A percentile compares a stretch with the other conserved stretches of the same genome.
phyloP scores from a whole-genome alignment of 345 rosid species.

The Sisymbrium altissimum region DNA sequence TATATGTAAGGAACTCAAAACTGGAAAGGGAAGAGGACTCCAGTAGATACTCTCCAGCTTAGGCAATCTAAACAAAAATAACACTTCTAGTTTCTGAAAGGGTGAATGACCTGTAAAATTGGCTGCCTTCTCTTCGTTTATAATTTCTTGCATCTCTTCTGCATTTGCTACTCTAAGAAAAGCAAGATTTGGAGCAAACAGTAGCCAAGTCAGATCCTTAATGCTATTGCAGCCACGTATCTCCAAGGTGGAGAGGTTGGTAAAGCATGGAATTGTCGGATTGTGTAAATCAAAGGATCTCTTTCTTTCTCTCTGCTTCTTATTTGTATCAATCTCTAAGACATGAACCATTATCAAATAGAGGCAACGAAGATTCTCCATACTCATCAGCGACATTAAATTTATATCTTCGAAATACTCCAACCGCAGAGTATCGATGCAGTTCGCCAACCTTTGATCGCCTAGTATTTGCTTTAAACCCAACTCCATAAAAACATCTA shows the following conservation, averaged over 20 bases:
- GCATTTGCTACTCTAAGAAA: rapidly evolving
- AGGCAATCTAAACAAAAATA: rapidly evolving
- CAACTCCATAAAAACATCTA: not conserved
- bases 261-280: not conserved
- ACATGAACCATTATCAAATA: not conserved
- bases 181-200: not conserved
- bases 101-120: not conserved
- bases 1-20: not conserved
- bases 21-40: not conserved
- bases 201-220: slow-evolving; percentile 25
- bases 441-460: not conserved
- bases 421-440: not conserved
- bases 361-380: not conserved
- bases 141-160: not conserved
- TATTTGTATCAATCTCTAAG: not conserved
- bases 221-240: not conserved
- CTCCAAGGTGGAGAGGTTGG: not conserved
- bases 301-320: not conserved
- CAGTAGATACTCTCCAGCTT: not conserved
- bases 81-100: not conserved
- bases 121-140: not conserved
- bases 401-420: too few relatives aligned
- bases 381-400: not conserved
- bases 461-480: not conserved
- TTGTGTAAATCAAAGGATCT: not conserved